Evolutionary conservation across 2,329 filamentous ascomycete genomes (phyloP).

Genomic region (Paramyrothecium sp.): DNA sequence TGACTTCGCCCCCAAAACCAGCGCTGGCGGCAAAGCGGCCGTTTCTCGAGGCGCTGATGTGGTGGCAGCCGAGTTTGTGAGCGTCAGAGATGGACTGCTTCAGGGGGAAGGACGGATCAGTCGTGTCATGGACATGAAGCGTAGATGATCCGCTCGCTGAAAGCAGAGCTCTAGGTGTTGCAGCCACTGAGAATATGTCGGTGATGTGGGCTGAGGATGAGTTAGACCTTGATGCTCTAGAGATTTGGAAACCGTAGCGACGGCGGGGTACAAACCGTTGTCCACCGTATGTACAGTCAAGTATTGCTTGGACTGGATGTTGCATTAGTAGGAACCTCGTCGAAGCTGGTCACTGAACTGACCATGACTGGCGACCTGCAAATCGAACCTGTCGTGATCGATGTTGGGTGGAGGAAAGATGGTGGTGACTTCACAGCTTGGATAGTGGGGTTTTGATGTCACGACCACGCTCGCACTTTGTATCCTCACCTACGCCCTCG

Average conservation of each 20-base stretch:
- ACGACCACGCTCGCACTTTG: not conserved
- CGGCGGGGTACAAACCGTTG: conserved; percentile 58
- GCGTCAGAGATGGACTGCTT: conserved; percentile 76
- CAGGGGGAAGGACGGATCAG: conserved; percentile 69
- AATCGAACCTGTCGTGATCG: not conserved
- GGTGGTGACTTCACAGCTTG: not conserved
- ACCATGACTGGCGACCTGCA: not conserved
- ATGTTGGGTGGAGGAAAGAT: not conserved
- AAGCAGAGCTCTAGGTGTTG: conserved; percentile 71
- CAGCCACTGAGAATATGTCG: conserved; percentile 81
- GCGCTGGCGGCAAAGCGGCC: conserved; percentile 76
- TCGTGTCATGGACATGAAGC: conserved; percentile 77
- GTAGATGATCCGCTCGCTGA: conserved; percentile 83
- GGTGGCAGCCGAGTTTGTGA: conserved; percentile 89
- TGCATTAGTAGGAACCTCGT: not conserved
- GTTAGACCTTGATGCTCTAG: conserved; percentile 14
- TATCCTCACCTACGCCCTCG: not conserved
- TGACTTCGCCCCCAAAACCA: conserved; percentile 87
- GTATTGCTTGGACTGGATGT: conserved; percentile 89
- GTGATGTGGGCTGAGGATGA: conserved; percentile 67
- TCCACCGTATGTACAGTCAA: conserved; percentile 89
- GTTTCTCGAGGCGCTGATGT: conserved; percentile 69
- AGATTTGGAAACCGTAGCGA: conserved; percentile 12
- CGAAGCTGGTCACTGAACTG: not conserved
- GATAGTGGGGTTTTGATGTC: not conserved